phyloP scores from a whole-genome alignment of 2,329 filamentous ascomycete species.

The Lasiodiplodia sp. region DNA sequence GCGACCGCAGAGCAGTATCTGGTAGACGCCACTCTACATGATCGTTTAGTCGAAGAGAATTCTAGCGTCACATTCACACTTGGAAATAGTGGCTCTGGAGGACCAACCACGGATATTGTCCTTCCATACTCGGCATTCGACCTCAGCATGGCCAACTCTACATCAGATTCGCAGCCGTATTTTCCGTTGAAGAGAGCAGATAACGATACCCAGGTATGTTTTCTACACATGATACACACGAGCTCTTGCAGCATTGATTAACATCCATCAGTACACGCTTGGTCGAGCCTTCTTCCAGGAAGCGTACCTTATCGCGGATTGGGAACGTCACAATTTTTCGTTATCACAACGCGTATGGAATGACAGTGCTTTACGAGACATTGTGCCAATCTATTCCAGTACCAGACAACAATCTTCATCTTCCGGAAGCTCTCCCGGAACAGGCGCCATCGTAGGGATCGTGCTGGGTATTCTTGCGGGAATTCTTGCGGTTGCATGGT shows the following conservation, averaged over 20 bases:
- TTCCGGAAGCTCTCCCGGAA: neutral
- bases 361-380: neutral
- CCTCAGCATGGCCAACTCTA: neutral
- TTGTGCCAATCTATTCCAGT: neutral
- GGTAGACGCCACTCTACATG: neutral
- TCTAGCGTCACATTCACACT: neutral
- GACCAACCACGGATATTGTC: neutral
- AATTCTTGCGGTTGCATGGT: neutral
- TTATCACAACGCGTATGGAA: constrained; percentile 40
- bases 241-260: neutral
- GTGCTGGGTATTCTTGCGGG: neutral
- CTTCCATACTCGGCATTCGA: neutral
- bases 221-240: neutral
- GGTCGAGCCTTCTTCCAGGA: constrained; percentile 34
- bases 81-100: neutral
- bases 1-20: neutral
- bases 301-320: constrained; percentile 45
- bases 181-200: neutral
- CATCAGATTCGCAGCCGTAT: neutral
- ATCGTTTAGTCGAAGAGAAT: neutral
- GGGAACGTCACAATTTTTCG: constrained; percentile 41
- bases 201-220: neutral
- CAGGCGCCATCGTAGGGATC: neutral
- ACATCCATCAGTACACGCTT: constrained; percentile 39
- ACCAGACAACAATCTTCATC: neutral